Evolutionary conservation across 352 stramenopile genomes (phyloP).

Genomic region (Albugo candida): DNA sequence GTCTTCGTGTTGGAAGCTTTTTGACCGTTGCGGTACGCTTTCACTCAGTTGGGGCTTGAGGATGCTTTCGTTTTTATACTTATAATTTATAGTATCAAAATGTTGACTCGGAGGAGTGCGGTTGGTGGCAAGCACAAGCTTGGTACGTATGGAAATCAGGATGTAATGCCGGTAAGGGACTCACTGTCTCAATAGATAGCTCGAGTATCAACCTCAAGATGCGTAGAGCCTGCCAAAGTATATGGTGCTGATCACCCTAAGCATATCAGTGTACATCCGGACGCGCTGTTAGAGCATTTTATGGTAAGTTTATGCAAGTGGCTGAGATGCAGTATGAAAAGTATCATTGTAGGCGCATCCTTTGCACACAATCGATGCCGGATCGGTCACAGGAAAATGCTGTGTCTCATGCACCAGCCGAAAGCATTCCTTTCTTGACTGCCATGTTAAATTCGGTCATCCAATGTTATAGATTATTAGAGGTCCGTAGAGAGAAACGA

Average conservation of each 20-base stretch:
- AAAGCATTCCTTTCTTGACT: conserved; percentile 32
- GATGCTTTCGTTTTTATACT: not conserved
- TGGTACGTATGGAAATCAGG: conserved; percentile 64
- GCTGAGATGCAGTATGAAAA: not conserved
- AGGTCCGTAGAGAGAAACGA: no score
- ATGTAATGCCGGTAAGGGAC: conserved; percentile 24
- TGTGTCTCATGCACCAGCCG: conserved; percentile 13
- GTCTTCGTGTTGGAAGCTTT: conserved; percentile 29
- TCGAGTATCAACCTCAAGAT: not conserved
- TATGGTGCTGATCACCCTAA: conserved; percentile 25
- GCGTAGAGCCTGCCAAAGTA: conserved; percentile 26
- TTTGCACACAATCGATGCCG: conserved; percentile 53
- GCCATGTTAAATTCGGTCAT: conserved; percentile 53
- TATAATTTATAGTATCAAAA: conserved; percentile 37
- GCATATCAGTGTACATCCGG: conserved; percentile 18
- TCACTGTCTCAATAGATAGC: not conserved
- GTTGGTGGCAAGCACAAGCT: conserved; percentile 70
- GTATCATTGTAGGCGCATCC: conserved; percentile 23
- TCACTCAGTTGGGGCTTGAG: not conserved
- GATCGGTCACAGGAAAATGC: conserved; percentile 22
- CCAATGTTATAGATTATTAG: conserved; percentile 30
- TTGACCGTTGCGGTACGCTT: conserved; percentile 37
- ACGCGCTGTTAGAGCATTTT: conserved; percentile 36
- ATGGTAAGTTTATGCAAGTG: conserved; percentile 12
- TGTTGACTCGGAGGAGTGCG: conserved; percentile 26